These are phyloP conservation scores for Trichosporon sp. DNA, from an alignment of 1,284 basidiomycete species.

Conservation along the genomic window DNA sequence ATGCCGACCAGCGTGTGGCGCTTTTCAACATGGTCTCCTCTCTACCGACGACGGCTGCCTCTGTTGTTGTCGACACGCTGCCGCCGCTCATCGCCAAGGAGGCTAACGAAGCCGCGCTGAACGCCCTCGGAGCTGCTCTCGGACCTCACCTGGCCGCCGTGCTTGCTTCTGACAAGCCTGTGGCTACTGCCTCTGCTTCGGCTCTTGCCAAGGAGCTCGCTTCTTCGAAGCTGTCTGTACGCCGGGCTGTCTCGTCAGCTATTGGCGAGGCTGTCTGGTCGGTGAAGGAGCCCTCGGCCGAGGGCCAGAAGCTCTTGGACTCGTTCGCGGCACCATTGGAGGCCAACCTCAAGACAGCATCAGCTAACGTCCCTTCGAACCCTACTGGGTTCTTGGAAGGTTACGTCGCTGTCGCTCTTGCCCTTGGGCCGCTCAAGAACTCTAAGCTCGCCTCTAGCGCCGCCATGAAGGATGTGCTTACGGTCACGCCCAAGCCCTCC, in stretches of 20 bases:
- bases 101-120: slow-evolving; percentile 59
- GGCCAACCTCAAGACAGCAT: slow-evolving; percentile 56
- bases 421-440: slow-evolving; percentile 58
- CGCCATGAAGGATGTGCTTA: slow-evolving; percentile 39
- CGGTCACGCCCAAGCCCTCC: slow-evolving; percentile 61
- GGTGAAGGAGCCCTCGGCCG: slow-evolving; percentile 46
- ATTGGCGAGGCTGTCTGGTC: slow-evolving; percentile 55
- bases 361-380: slow-evolving; percentile 55
- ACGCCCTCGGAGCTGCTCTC: slow-evolving; percentile 56
- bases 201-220: slow-evolving; percentile 65
- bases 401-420: slow-evolving; percentile 65
- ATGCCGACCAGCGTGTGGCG: slow-evolving; percentile 75
- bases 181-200: slow-evolving; percentile 52
- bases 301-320: slow-evolving; percentile 52
- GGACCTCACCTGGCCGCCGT: slow-evolving; percentile 57
- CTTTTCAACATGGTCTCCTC: slow-evolving; percentile 69
- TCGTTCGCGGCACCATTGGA: slow-evolving; percentile 61
- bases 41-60: slow-evolving; percentile 58
- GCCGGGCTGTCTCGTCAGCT: slow-evolving; percentile 55
- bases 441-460: slow-evolving; percentile 37
- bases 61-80: slow-evolving; percentile 55
- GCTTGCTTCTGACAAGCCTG: slow-evolving; percentile 49
- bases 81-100: slow-evolving; percentile 69
- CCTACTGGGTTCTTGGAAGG: slow-evolving; percentile 70
- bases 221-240: slow-evolving; percentile 55